phyloP scores from a whole-genome alignment of 345 rosid genomes.

The Eucalyptus leucophloia region DNA sequence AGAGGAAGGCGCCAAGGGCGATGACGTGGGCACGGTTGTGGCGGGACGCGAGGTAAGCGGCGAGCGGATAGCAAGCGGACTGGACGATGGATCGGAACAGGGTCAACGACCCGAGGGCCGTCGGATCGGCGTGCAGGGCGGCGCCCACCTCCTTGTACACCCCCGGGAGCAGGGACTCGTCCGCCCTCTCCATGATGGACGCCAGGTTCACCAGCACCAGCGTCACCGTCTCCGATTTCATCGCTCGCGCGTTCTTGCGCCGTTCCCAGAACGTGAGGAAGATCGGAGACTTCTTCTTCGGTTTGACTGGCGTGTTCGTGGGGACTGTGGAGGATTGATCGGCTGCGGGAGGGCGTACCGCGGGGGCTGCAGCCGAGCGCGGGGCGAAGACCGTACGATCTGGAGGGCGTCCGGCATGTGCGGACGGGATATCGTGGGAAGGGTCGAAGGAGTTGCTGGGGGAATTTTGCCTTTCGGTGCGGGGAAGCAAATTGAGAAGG shows the following conservation, averaged over 20 bases:
- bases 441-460: background rate
- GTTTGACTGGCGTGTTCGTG: background rate
- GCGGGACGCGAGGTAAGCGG: background rate
- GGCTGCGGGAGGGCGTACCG: background rate
- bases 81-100: background rate
- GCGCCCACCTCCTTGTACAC: background rate
- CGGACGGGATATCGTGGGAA: background rate
- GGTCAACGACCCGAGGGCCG: background rate
- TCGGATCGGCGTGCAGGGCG: background rate
- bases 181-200: background rate
- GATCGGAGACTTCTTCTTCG: background rate
- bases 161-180: background rate
- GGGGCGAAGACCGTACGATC: background rate
- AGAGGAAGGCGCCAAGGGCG: constrained; percentile 29
- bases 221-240: background rate
- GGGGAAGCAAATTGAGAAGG: background rate
- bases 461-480: background rate
- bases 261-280: background rate
- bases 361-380: background rate
- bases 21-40: background rate
- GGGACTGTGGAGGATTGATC: background rate
- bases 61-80: background rate
- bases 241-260: background rate
- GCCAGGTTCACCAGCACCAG: background rate
- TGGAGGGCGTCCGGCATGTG: background rate